These are phyloP conservation scores for Ascochyta koolunga DNA, from an alignment of 2,329 filamentous ascomycete species.

Conservation along the genomic window DNA sequence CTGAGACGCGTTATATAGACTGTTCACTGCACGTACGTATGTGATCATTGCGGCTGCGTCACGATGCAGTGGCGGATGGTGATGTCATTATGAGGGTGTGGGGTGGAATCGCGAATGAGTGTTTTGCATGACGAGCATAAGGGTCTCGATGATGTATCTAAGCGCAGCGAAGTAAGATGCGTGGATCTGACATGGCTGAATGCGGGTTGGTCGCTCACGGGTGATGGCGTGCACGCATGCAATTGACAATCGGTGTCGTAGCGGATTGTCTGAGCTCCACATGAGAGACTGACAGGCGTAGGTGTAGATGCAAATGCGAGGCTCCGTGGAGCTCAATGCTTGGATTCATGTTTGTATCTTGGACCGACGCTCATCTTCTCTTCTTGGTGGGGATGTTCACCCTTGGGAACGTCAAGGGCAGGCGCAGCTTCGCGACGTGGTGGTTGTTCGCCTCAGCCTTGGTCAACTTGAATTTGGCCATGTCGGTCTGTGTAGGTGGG, in stretches of 20 bases:
- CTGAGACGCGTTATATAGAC: conserved; percentile 2
- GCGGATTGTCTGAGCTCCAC: conserved; percentile 3
- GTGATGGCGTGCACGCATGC: conserved; percentile 1
- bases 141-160: conserved; percentile 16
- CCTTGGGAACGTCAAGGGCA: conserved; percentile 86
- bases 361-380: conserved; percentile 19
- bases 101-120: conserved; percentile 1
- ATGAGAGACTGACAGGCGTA: background rate
- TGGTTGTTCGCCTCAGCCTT: conserved; percentile 67
- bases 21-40: background rate
- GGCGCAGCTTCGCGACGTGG: conserved; percentile 70
- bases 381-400: conserved; percentile 29
- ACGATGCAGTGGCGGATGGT: conserved; percentile 13
- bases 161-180: conserved; percentile 7
- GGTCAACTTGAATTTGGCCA: conserved; percentile 61
- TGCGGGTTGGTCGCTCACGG: conserved; percentile 4
- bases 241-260: background rate
- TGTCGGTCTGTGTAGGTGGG: conserved; percentile 54
- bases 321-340: conserved; percentile 5
- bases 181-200: conserved; percentile 9
- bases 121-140: conserved; percentile 17
- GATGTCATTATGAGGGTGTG: conserved; percentile 21
- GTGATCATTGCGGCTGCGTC: conserved; percentile 10
- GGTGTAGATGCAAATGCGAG: background rate
- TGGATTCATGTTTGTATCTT: conserved; percentile 5